phyloP scores from a whole-genome alignment of 208 protist genomes.

The Leishmania tarentolae region DNA sequence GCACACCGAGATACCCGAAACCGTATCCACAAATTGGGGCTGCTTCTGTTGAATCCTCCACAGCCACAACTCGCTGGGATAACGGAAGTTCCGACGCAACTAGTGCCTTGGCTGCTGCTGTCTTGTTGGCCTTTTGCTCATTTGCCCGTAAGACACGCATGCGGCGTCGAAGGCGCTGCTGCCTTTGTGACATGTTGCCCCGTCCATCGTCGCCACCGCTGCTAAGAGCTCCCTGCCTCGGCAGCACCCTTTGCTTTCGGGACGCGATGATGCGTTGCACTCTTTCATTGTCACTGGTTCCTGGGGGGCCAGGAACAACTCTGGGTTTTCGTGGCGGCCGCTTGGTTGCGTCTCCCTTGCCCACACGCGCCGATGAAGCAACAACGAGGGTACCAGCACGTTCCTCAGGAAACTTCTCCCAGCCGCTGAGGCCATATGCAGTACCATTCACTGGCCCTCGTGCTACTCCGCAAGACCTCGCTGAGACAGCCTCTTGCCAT shows the following conservation, averaged over 20 bases:
- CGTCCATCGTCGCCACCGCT: slow-evolving; percentile 17
- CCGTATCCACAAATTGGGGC: slow-evolving; percentile 72
- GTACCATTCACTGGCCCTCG: slow-evolving; percentile 1
- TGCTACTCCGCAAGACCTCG: not conserved
- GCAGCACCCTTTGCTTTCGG: slow-evolving; percentile 32
- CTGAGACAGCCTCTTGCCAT: not conserved
- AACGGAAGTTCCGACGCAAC: slow-evolving; percentile 62
- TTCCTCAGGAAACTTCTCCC: slow-evolving; percentile 27
- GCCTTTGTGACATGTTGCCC: slow-evolving; percentile 12
- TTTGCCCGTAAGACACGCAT: slow-evolving; percentile 46
- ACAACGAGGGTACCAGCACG: not conserved
- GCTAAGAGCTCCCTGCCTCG: slow-evolving; percentile 7
- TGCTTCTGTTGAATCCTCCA: slow-evolving; percentile 26
- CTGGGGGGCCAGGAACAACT: slow-evolving; percentile 1
- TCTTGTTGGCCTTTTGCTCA: slow-evolving; percentile 47
- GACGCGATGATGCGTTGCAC: slow-evolving; percentile 41
- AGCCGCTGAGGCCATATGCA: slow-evolving; percentile 27
- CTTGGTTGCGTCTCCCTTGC: slow-evolving; percentile 12
- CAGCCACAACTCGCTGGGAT: slow-evolving; percentile 24
- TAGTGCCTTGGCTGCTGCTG: slow-evolving; percentile 42
- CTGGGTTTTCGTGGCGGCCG: slow-evolving; percentile 11
- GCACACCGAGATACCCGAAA: slow-evolving; percentile 80
- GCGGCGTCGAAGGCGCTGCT: slow-evolving; percentile 34
- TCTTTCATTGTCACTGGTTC: slow-evolving; percentile 28
- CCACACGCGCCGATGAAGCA: not conserved